Evolutionary conservation across 2,329 filamentous ascomycete species (phyloP), one percentile per base, ranked within the genome.

Genomic region (Talaromyces verruculosus): DNA sequence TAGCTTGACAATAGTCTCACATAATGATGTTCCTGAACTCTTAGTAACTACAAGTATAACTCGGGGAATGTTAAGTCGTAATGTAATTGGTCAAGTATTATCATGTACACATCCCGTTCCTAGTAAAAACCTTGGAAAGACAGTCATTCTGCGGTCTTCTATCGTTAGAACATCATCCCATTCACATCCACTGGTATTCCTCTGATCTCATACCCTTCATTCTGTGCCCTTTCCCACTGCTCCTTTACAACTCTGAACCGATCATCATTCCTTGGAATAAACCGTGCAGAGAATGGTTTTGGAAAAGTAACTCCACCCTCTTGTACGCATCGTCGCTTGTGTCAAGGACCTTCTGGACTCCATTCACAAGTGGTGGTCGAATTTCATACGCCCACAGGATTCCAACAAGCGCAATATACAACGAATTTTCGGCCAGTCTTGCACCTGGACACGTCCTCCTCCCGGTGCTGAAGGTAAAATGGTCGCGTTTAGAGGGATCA

Each of bases 381-480:
- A 82, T 76, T 53, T 82, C 70, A 68, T 82, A 84, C 0, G 78
- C 80, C 82, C 83, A 85, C 35, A 84, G 71, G 25, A 85, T 76
- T 3, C 82, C 77, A 3, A 83, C 77, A 37, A 84, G 80, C 13
- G 73, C 79, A 7, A 85, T 74, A 68, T 83, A 84, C 15, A 86
- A 68, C 10, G 76, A 79, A 5, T 80, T 79, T 64, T 84, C 81
- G 0, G 84, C 84, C 2, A 88, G 77, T 62, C 86, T 83, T 35
- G 85, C 84, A 0, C 86, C 87, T 2, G 83, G 85, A 72, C 87
- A 89, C 51, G 87, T 80, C 28, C 86, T 79, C 5, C 85, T 78
- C 1, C 86, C 85, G 8, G 82, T 83, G 22, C 86, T 85, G 64
- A 86, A 88, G 0, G 79, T 80, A 72, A 84, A 87, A 8, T 83